Conservation (phyloP, 257 asterid genomes). For the Apocynum venetum region DNA sequence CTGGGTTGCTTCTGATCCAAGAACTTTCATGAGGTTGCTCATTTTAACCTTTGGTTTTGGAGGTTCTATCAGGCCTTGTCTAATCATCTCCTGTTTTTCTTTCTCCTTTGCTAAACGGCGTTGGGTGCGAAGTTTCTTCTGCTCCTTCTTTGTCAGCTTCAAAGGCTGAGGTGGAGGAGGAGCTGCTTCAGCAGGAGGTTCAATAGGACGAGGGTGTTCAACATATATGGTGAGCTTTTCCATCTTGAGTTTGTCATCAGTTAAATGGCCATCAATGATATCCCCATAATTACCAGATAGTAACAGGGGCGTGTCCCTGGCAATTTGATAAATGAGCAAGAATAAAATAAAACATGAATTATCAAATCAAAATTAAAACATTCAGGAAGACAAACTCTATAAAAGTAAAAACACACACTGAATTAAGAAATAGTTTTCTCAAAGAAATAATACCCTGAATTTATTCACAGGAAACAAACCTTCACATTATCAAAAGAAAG, state of each 20-base stretch:
- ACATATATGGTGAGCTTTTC: conserved; percentile 78
- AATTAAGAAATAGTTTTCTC: background rate
- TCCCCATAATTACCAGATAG: conserved; percentile 56
- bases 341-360: background rate
- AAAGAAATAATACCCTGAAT: background rate
- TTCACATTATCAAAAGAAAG: background rate
- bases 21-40: conserved; percentile 97
- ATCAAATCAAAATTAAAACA: background rate
- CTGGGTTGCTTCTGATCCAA: conserved; percentile 97
- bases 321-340: background rate
- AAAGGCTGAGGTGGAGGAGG: conserved; percentile 98
- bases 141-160: conserved; percentile 88
- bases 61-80: conserved; percentile 83
- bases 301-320: conserved; percentile 81
- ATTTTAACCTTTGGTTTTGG: conserved; percentile 89
- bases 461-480: background rate
- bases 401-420: background rate
- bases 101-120: conserved; percentile 78
- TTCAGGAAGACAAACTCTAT: background rate
- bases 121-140: conserved; percentile 92
- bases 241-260: conserved; percentile 48
- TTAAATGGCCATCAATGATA: conserved; percentile 33
- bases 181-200: conserved; percentile 82
- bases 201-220: conserved; percentile 89
- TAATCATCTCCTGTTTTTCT: conserved; percentile 92